Base-by-base conservation (phyloP, 1,284 basidiomycete species). In the Bothia castanella region DNA sequence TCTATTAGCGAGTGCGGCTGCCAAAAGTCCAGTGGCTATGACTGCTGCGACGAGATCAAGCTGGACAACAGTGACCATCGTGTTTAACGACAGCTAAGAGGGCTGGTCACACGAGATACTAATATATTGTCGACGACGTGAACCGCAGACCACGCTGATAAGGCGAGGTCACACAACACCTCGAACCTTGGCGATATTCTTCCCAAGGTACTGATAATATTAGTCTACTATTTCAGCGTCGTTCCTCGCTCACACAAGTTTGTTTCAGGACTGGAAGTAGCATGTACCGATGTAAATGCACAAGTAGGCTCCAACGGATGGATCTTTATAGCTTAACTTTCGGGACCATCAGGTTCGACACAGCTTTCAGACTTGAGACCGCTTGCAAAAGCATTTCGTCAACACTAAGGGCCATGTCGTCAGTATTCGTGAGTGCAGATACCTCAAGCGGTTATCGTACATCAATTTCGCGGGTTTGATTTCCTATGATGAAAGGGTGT, bases 391-490 rank as follows among this genome's bases (percentile, higher is more conserved):
- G 78, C 60, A 91, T 78, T 51, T 89, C 85, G 44, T 90, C 86
- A 40, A 91, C 79, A 59, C 81, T 83, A 55, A 6, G 17, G 29
- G 30, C 13, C 16, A 10, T 30, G 11, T 49, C 23, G 23, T 69
- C 38, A 66, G 55, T 40, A 51, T 32, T 37, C 25, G 17, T 5
- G 14, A 21, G 39, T 34, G 43, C 20, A 35, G 12, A 29, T 12
- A 13, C 19, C 23, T 17, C 14, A 42, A 41, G 37, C 20, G 27
- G 27, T 25, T 29, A 34, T 68, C 82, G 64, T 58, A 87, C 85
- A 94, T 94, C 52, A 80, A 78, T 64, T 85, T 87, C 1, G 91
- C 92, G 1, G 89, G 84, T 64, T 86, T 85, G 60, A 93, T 79
- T 42, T 91, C 86, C 72, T 82, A 53, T 19, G 43, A 46, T 17